Conservation (phyloP, 2,329 filamentous ascomycete genomes). For the Colletotrichum melonis region DNA sequence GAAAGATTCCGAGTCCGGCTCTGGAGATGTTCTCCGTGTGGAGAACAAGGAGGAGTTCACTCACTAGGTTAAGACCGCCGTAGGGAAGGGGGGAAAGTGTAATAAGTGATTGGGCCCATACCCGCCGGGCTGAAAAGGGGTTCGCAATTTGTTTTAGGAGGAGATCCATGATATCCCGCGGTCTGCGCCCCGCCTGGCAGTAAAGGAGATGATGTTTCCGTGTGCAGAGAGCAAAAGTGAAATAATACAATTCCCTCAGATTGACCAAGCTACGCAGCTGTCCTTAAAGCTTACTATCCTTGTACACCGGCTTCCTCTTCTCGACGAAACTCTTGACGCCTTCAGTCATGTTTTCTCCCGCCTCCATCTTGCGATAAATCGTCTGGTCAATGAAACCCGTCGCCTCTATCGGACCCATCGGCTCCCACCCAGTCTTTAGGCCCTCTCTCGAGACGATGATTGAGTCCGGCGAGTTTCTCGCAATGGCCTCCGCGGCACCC, state of each 20-base stretch:
- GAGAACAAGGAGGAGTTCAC: conserved; percentile 20
- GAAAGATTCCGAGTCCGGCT: conserved; percentile 30
- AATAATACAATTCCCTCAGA: background rate
- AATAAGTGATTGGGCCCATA: background rate
- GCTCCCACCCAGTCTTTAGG: conserved; percentile 79
- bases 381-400: conserved; percentile 68
- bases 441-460: conserved; percentile 81
- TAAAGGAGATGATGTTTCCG: too few relatives aligned
- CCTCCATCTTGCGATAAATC: conserved; percentile 69
- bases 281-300: conserved; percentile 67
- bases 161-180: background rate
- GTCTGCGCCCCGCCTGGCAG: background rate
- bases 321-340: conserved; percentile 82
- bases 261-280: background rate
- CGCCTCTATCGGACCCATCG: conserved; percentile 70
- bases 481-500: conserved; percentile 69
- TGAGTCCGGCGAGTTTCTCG: conserved; percentile 77
- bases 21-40: conserved; percentile 28
- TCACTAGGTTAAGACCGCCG: background rate
- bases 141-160: background rate
- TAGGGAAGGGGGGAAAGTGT: background rate
- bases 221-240: background rate
- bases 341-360: conserved; percentile 79
- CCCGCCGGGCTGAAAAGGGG: background rate
- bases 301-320: conserved; percentile 77